Evolutionary conservation across 129 eudicot species (phyloP).

Genomic region (Tagetes erecta): DNA sequence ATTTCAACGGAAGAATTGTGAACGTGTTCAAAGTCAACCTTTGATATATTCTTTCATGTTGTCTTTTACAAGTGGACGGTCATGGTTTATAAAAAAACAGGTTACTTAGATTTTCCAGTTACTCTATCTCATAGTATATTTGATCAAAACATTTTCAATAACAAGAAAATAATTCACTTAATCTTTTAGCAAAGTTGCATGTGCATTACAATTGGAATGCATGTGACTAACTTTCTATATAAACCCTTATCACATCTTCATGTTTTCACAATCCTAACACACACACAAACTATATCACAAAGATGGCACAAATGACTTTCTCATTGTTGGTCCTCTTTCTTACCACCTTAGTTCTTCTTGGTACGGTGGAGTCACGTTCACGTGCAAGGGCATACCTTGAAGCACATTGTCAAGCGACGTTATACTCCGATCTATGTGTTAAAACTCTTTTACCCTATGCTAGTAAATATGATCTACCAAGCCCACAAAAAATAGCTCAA

Average conservation of each 20-base stretch:
- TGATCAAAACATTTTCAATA: constrained; percentile 6
- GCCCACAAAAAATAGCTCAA: constrained; percentile 55
- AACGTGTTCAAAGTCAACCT: constrained; percentile 23
- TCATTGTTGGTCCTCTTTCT: constrained; percentile 34
- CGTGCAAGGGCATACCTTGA: constrained; percentile 56
- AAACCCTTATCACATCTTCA: constrained; percentile 22
- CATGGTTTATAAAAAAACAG: constrained; percentile 20
- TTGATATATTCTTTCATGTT: constrained; percentile 1
- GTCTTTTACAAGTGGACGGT: constrained; percentile 27
- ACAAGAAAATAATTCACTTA: constrained; percentile 22
- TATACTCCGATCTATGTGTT: constrained; percentile 47
- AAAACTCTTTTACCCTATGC: constrained; percentile 38
- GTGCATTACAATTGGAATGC: constrained; percentile 28
- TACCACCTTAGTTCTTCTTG: constrained; percentile 36
- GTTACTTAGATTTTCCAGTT: constrained; percentile 25
- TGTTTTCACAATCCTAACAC: constrained; percentile 28
- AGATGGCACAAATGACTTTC: constrained; percentile 36
- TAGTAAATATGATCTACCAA: constrained; percentile 27
- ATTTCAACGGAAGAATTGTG: background rate
- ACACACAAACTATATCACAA: constrained; percentile 8
- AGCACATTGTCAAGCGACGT: constrained; percentile 43
- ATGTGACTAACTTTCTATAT: constrained; percentile 34
- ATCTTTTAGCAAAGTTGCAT: constrained; percentile 35
- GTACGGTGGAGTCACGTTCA: constrained; percentile 37
- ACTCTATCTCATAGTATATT: constrained; percentile 23